Conservation (phyloP, 139 green algal genomes). For the Zygnema cylindricum region DNA sequence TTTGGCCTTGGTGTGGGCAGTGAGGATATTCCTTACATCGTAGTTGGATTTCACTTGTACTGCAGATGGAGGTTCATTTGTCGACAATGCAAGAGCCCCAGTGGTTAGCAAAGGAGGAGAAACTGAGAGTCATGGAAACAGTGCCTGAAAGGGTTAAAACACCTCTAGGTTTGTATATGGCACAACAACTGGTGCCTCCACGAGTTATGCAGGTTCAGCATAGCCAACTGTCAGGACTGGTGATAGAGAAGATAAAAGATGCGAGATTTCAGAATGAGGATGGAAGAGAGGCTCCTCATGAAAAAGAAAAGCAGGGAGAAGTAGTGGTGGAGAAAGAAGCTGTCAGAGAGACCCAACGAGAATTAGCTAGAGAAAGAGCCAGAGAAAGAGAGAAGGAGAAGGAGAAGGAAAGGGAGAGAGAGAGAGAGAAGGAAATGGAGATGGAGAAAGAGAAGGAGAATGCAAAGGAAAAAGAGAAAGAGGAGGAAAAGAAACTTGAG, state of each 20-base stretch:
- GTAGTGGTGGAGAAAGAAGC: neutral
- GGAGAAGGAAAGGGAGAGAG: too few relatives aligned
- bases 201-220: neutral
- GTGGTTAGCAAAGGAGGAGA: neutral
- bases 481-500: neutral
- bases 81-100: neutral
- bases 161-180: neutral
- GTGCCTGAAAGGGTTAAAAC: neutral
- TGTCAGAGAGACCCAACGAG: neutral
- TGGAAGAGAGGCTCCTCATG: conserved; percentile 2
- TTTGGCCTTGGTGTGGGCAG: too few relatives aligned
- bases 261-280: neutral
- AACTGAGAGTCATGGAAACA: neutral
- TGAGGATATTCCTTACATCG: too few relatives aligned
- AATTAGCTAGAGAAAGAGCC: neutral
- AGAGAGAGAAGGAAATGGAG: neutral
- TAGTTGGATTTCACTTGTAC: too few relatives aligned
- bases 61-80: neutral
- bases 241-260: neutral
- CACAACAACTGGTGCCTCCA: neutral
- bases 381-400: too few relatives aligned
- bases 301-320: neutral
- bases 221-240: neutral
- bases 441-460: neutral
- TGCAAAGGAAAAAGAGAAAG: neutral